Evolutionary conservation across 78 protist genomes (phyloP), one percentile per base, ranked within the genome.

Genomic region (Dictyostelium purpureum): DNA sequence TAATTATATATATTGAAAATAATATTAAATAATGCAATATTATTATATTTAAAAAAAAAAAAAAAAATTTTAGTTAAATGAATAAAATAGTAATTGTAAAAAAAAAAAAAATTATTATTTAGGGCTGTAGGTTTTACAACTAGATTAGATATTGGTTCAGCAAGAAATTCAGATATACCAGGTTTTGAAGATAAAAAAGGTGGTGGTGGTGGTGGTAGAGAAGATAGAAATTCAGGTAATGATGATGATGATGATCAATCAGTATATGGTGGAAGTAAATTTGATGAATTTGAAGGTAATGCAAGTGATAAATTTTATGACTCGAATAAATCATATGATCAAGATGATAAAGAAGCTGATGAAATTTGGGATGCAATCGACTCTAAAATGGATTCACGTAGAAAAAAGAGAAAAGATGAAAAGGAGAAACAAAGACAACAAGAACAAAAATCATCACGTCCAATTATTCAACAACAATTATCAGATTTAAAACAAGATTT

Each of bases 91-190:
- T 49, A 14, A 51, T 31, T 83, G 14, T 67, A 33, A 11, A 31
- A 6, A 6, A 18, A 52, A 47, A 47, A 47, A 10, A 47, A 47
- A 14, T 47, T 47, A 47, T 7, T 9, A 24, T 52, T 21, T 88
- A 95, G 96, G 26, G 99, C 99, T 11, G 38, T 79, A 0, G 99
- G 99, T 31, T 98, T 98, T 93, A 97, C 99, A 14, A 97, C 99
- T 2, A 94, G 99, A n/a, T 83, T 96, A 3, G 99, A 97, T 47
- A 96, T 98, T 45, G 99, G 99, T 18, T 79, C 96, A 1, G 96
- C 96, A 19, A 79, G 94, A 24, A 66, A 79, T 26, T 63, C 89
- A 70, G 81, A 42, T 56, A 70, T 74, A 59, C 82, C 82, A 11
- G 92, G 92, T 26, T 73, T 73, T 61, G 67, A 67, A 35, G 63